Evolutionary conservation across 2,329 filamentous ascomycete genomes (phyloP), one percentile per base, ranked within the genome.

Genomic region (Diaporthe citrichinensis): DNA sequence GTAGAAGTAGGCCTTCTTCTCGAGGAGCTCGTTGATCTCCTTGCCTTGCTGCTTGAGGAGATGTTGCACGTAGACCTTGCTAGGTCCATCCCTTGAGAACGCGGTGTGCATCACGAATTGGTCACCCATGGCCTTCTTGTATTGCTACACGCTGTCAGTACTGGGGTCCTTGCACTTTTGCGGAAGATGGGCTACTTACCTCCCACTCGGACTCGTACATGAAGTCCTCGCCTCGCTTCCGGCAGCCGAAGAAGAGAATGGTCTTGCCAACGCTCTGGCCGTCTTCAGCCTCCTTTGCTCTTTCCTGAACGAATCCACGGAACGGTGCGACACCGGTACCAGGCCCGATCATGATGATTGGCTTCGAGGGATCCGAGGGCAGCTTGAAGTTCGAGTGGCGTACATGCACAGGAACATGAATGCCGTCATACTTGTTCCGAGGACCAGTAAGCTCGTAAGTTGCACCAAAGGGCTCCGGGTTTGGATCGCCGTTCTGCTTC

Each of bases 381-480:
- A 99, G 91, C 88, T 98, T 98, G 91, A 99, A 99, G 88, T 98
- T 99, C 78, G 97, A 98, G 87, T 98, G 96, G 78, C 97, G 95
- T 76, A 99, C 92, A 83, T 99, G 97, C 20, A 99, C 95, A 4
- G 97, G 97, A 34, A 98, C 93, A 82, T 97, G 96, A 76, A 98
- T 93, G 77, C 96, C 96, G 81, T 98, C 95, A 85, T 98, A 99
- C 87, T 98, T 98, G 90, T 98, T 98, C 81, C 97, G 92, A 23
- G 97, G 97, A 17, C 97, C 97, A 67, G 86, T 93, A 79, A 98
- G 94, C 74, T 95, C 90, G 84, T 98, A 99, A 73, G 93, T 95
- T 76, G 96, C 87, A 73, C 95, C 95, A 81, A 97, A 95, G 36
- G 94, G 92, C 82, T 95, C 93, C 44, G 96, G 95, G 79, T 93